These are phyloP conservation scores for Starmerella apicola DNA, from an alignment of 805 yeast genomes.

Conservation along the genomic window DNA sequence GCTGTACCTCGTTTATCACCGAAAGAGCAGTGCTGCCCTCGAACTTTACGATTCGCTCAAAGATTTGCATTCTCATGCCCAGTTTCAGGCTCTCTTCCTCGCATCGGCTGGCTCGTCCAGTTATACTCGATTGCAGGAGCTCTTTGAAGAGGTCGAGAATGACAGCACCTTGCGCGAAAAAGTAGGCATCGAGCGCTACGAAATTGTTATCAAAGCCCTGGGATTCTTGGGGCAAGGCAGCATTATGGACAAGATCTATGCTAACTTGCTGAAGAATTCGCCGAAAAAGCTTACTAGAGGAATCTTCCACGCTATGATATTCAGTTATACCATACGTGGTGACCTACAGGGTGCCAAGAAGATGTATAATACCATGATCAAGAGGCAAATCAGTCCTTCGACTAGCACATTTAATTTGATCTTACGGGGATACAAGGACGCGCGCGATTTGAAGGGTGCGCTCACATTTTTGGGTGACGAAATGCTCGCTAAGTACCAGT, in stretches of 20 bases:
- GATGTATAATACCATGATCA: conserved; percentile 29
- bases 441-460: conserved; percentile 29
- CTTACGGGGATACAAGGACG: conserved; percentile 29
- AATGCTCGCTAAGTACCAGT: conserved; percentile 16
- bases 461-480: conserved; percentile 19
- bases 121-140: conserved; percentile 44
- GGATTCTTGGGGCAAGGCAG: conserved; percentile 38
- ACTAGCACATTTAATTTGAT: conserved; percentile 28
- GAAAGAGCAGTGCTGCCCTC: conserved; percentile 22
- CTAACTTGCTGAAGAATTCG: conserved; percentile 35
- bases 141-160: conserved; percentile 33
- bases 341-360: conserved; percentile 30
- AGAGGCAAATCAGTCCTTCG: conserved; percentile 25
- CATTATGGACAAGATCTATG: conserved; percentile 39
- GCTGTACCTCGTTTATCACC: conserved; percentile 19
- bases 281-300: conserved; percentile 35
- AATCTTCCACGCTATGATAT: conserved; percentile 37
- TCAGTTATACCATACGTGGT: conserved; percentile 30
- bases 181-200: conserved; percentile 39
- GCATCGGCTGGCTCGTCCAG: conserved; percentile 36
- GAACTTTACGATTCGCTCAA: conserved; percentile 30
- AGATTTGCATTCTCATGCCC: conserved; percentile 35
- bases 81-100: conserved; percentile 37
- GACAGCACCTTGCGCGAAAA: neutral
- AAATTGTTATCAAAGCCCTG: conserved; percentile 48